These are phyloP conservation scores for Botrytis galanthina DNA, from an alignment of 2,329 filamentous ascomycete species.

Conservation along the genomic window DNA sequence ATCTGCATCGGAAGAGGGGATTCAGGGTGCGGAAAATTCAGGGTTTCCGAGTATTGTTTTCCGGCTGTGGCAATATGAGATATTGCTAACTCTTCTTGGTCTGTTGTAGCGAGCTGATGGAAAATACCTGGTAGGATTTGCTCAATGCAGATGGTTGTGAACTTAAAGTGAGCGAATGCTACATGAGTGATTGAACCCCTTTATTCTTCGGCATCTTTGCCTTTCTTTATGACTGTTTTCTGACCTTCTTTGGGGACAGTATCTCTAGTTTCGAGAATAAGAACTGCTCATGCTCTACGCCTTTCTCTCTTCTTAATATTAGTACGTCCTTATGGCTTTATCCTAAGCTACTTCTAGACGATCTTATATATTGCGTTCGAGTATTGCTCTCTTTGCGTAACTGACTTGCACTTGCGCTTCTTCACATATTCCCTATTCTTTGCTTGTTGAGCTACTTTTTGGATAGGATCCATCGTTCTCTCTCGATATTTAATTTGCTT, in stretches of 20 bases:
- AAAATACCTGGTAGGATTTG: too few relatives aligned
- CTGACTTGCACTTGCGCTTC: not conserved
- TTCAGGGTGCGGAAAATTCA: rapidly evolving
- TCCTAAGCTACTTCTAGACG: not conserved
- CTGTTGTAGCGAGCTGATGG: too few relatives aligned
- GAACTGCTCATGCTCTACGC: not conserved
- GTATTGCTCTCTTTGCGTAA: not conserved
- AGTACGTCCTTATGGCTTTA: not conserved
- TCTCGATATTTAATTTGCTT: not conserved
- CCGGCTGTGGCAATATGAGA: too few relatives aligned
- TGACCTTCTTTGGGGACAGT: too few relatives aligned
- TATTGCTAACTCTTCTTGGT: too few relatives aligned
- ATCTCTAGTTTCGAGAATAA: not conserved
- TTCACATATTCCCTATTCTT: not conserved
- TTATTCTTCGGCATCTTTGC: not conserved
- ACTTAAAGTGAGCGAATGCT: not conserved
- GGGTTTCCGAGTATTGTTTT: not conserved
- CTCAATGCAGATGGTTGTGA: too few relatives aligned
- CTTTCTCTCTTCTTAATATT: not conserved
- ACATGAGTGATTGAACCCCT: not conserved
- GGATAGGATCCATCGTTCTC: not conserved
- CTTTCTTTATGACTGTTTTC: not conserved
- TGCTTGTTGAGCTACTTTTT: not conserved
- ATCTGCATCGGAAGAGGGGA: not conserved
- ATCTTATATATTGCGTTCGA: not conserved